Evolutionary conservation across 1,139 yeast genomes (phyloP).

Genomic region (Fermentozyma sake): DNA sequence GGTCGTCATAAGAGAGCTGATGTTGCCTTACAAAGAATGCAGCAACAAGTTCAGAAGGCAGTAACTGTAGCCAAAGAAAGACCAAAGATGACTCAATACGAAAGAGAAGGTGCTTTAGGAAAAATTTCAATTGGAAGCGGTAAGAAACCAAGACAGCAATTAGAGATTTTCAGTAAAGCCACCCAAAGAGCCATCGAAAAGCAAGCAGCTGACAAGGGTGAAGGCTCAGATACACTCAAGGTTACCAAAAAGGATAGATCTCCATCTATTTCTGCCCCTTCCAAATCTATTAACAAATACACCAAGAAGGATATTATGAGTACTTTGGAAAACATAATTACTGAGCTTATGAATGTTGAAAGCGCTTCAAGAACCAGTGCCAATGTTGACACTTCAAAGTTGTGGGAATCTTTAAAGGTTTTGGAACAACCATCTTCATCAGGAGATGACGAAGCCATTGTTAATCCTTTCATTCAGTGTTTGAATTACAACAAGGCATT

Average conservation of each 20-base stretch:
- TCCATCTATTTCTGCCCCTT: constrained; percentile 22
- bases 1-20: constrained; percentile 89
- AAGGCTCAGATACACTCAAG: constrained; percentile 11
- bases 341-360: constrained; percentile 75
- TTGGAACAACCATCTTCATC: constrained; percentile 46
- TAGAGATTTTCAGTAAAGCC: constrained; percentile 61
- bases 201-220: constrained; percentile 22
- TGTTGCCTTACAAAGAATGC: constrained; percentile 95
- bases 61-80: constrained; percentile 92
- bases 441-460: constrained; percentile 40
- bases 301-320: constrained; percentile 45
- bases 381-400: constrained; percentile 48
- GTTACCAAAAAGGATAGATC: constrained; percentile 17
- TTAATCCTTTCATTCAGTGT: constrained; percentile 82
- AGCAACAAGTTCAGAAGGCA: constrained; percentile 95
- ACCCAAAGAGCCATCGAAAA: constrained; percentile 45
- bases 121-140: constrained; percentile 79
- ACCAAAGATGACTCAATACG: constrained; percentile 67
- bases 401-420: constrained; percentile 80
- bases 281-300: constrained; percentile 30
- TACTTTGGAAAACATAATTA: constrained; percentile 72
- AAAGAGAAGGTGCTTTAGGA: constrained; percentile 88
- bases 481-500: constrained; percentile 84
- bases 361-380: constrained; percentile 71
- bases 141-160: constrained; percentile 84